Conservation (phyloP, 768 basidiomycete species). For the Lactarius vividus region DNA sequence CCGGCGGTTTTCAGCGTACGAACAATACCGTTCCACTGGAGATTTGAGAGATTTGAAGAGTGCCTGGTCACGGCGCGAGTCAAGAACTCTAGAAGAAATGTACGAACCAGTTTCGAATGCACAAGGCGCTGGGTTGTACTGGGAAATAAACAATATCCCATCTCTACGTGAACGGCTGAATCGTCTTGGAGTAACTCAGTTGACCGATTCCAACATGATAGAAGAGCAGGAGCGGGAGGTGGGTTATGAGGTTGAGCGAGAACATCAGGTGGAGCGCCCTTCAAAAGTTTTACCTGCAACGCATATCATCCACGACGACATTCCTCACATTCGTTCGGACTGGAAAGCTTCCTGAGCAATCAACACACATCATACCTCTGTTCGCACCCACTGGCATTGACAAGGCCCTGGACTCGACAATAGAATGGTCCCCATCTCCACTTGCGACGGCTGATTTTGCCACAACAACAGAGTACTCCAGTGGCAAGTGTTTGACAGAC, state of each 20-base stretch:
- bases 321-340: conserved; percentile 1
- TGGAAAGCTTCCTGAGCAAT: not conserved
- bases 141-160: conserved; percentile 1
- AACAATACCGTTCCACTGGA: not conserved
- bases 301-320: conserved; percentile 5
- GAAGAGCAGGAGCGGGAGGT: conserved; percentile 19
- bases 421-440: conserved; percentile 10
- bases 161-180: not conserved
- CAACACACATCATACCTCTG: not conserved
- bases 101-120: not conserved
- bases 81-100: conserved; percentile 6
- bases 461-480: not conserved
- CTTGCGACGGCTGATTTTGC: conserved; percentile 9
- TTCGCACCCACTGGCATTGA: not conserved
- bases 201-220: not conserved
- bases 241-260: not conserved
- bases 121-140: not conserved
- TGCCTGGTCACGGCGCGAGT: conserved; percentile 7
- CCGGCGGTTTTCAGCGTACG: not conserved
- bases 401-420: not conserved
- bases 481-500: not conserved
- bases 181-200: not conserved
- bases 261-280: not conserved
- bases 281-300: not conserved
- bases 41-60: not conserved